These are phyloP conservation scores for Ophiostoma fasciatum DNA, from an alignment of 2,329 filamentous ascomycete genomes.

Conservation along the genomic window DNA sequence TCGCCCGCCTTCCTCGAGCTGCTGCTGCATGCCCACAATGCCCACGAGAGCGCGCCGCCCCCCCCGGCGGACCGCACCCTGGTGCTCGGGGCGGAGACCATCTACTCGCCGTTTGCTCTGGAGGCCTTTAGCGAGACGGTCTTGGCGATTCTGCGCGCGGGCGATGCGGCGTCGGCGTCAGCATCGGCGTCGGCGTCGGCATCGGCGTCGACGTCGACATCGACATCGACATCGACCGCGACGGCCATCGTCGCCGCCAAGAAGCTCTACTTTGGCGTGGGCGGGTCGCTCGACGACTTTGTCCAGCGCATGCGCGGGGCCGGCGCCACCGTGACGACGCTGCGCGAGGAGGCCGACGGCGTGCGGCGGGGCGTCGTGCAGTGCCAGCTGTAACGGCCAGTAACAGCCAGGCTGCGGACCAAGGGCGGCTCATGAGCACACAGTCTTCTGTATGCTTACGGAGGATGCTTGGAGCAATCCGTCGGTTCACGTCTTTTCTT, in stretches of 20 bases:
- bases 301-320: conserved; percentile 33
- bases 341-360: conserved; percentile 45
- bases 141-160: conserved; percentile 35
- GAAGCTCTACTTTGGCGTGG: conserved; percentile 71
- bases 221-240: no score
- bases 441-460: no score
- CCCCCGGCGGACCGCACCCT: conserved; percentile 22
- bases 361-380: conserved; percentile 46
- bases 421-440: no score
- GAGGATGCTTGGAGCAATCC: no score
- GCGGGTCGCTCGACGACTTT: conserved; percentile 68
- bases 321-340: conserved; percentile 31
- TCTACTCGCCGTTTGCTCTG: conserved; percentile 63
- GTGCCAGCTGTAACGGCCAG: conserved; percentile 28
- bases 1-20: conserved; percentile 47
- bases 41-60: no score
- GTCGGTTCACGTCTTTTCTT: no score
- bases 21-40: no score
- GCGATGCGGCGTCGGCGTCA: conserved; percentile 22
- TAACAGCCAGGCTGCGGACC: no score
- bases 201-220: no score
- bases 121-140: conserved; percentile 54
- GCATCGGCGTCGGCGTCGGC: no score
- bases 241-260: conserved; percentile 61
- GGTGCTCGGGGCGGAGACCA: conserved; percentile 65